Base-by-base conservation (phyloP, 768 basidiomycete genomes). In the Jaapia argillacea region DNA sequence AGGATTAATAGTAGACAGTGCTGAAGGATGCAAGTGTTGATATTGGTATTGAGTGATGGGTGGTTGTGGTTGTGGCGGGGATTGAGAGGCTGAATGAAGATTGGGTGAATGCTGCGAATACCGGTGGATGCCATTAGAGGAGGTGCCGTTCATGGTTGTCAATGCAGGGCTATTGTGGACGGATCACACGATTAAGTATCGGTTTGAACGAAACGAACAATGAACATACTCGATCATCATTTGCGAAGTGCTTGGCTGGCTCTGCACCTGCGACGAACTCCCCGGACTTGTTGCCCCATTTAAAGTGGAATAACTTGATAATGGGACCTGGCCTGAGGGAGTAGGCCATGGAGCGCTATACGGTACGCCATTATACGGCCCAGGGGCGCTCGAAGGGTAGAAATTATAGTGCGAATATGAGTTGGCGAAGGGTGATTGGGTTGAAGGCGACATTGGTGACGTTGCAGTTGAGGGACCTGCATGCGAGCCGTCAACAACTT, bases 221-320 rank as follows among this genome's bases (percentile, higher is more conserved):
- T n/a, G n/a, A 20, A 71, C 83, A 40, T 60, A 86, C 84, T 87
- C 84, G 48, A 86, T 85, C 57, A 80, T 71, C 64, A 84, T 72
- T 28, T 64, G 56, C 25, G 53, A 45, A 44, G 53, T 45, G 41
- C 58, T 53, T 42, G 62, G 54, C 51, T 57, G 58, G 33, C 48
- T 52, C 24, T 51, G 43, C 22, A 59, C 55, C 36, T 51, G 49
- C 4, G 61, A 46, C 65, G 62, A 2, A 56, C 45, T 26, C 63
- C 57, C 23, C 10, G 28, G 28, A 33, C 28, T 33, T 33, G 66
- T 74, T n/a, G 84, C 81, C 13, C 81, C 83, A 57, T 86, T 85
- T 39, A 86, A 61, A 37, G 77, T 76, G n/a, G 85, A 87, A 48
- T 85, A 87, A 46, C 63, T 77, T 12, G 85, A 85, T 23, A 87